phyloP scores from a whole-genome alignment of 1,284 basidiomycete species.

The Apiotrichum laibachii region DNA sequence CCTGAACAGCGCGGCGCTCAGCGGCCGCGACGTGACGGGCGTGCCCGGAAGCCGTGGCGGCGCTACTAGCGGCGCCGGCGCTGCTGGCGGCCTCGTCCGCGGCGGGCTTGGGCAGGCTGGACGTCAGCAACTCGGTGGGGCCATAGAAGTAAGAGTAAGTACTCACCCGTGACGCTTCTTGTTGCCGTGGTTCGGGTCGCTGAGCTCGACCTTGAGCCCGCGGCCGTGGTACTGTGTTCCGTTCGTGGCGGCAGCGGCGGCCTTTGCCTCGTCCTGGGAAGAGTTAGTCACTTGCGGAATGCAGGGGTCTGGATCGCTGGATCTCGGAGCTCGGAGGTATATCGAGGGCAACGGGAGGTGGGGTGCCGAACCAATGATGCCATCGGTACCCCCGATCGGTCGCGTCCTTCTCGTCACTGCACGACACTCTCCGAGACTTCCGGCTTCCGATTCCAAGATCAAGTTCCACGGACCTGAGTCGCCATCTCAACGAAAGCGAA shows the following conservation, averaged over 20 bases:
- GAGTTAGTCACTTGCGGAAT: background rate
- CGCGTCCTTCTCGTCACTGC: too few species aligned
- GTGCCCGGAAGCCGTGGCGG: too few species aligned
- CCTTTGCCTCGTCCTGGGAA: slow-evolving; percentile 64
- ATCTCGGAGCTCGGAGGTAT: background rate
- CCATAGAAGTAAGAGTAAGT: too few species aligned
- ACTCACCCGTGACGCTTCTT: slow-evolving; percentile 25
- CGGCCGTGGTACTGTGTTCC: slow-evolving; percentile 65
- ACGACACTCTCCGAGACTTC: too few species aligned
- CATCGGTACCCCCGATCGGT: too few species aligned
- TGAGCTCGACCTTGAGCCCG: slow-evolving; percentile 38
- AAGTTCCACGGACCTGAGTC: slow-evolving; percentile 59
- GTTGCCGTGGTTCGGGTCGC: slow-evolving; percentile 33
- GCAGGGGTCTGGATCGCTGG: too few species aligned
- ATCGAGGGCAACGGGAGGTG: background rate
- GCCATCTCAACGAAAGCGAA: slow-evolving; percentile 93
- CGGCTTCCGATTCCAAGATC: background rate
- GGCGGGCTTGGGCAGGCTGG: too few species aligned
- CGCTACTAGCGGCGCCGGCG: too few species aligned
- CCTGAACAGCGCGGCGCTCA: slow-evolving; percentile 59
- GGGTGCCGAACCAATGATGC: background rate
- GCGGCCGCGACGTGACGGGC: slow-evolving; percentile 33
- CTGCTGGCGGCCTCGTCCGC: too few species aligned
- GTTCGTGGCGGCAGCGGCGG: slow-evolving; percentile 67
- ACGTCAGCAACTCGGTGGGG: too few species aligned